Base-by-base conservation (phyloP, 2,329 filamentous ascomycete genomes). In the Ophiocordyceps camponoti-rufipedis region DNA sequence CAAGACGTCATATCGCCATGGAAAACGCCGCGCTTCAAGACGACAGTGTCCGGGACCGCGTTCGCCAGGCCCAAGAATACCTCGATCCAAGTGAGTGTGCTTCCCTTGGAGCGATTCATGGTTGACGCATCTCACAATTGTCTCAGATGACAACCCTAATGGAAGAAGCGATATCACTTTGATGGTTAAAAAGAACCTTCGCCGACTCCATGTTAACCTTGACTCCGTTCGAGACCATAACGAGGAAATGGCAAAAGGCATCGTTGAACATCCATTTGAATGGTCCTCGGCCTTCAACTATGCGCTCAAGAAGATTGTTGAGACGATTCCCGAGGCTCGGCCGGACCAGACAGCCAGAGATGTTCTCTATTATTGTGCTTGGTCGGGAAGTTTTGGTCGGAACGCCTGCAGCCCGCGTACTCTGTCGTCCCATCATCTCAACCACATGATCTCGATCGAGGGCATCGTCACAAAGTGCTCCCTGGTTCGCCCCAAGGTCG, bases 391-490 rank as follows among this genome's bases (percentile, higher is more conserved):
- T 59, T 98, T 98, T 59, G 91, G 93, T 52, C 80, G 95, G 59
- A 91, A 85, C 60, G 75, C 88, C 12, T 95, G 88, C 72, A 98
- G 95, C 57, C 91, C 91, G 39, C 78, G 91, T 53, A 96, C 91
- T 0, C 68, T 98, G 29, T 85, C 85, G 44, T 95, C 89, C 2
- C 73, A 78, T 39, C 85, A 94, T 56, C 74, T 98, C 47, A 98
- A 98, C 63, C 81, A 85, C 57, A 95, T 98, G 88, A 85, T 98
- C 13, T 94, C 88, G 4, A 73, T 98, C 44, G 91, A 98, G 64
- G 91, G 91, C 42, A 98, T 98, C 55, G 91, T 98, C 40, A 98
- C 91, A 33, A 84, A 91, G 62, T 94, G 86, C 65, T 95, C 88
- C 23, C 72, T 98, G 18, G 94, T 98, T 50, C 77, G 93, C 47